Evolutionary conservation across 345 rosid genomes (phyloP).

Genomic region (Lenwebbia sp.): DNA sequence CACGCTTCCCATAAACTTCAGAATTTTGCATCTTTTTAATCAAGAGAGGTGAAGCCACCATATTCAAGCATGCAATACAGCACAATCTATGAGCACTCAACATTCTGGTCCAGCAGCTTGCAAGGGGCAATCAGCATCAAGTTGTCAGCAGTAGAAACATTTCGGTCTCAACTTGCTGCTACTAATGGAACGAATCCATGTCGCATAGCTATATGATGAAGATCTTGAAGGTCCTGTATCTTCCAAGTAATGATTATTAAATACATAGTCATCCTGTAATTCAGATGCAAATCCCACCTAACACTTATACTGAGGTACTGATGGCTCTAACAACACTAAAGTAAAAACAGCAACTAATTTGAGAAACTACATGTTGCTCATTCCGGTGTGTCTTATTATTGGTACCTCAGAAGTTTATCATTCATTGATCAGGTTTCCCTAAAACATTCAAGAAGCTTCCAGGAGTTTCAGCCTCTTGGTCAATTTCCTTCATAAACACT

Average conservation of each 20-base stretch:
- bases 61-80: background rate
- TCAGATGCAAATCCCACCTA: background rate
- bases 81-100: background rate
- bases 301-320: no score
- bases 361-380: background rate
- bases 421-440: background rate
- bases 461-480: background rate
- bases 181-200: background rate
- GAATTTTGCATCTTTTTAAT: background rate
- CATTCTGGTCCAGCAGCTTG: background rate
- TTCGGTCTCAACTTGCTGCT: background rate
- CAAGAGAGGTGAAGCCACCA: background rate
- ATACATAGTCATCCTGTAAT: background rate
- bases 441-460: background rate
- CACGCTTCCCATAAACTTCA: background rate
- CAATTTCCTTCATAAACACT: background rate
- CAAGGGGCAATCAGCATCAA: background rate
- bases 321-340: background rate
- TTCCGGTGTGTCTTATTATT: background rate
- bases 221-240: background rate
- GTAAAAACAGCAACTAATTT: background rate
- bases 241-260: background rate
- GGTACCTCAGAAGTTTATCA: background rate
- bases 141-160: background rate
- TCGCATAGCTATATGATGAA: background rate